Evolutionary conservation across 148 eudicot species (phyloP).

Genomic region (Chenopodium formosanum): DNA sequence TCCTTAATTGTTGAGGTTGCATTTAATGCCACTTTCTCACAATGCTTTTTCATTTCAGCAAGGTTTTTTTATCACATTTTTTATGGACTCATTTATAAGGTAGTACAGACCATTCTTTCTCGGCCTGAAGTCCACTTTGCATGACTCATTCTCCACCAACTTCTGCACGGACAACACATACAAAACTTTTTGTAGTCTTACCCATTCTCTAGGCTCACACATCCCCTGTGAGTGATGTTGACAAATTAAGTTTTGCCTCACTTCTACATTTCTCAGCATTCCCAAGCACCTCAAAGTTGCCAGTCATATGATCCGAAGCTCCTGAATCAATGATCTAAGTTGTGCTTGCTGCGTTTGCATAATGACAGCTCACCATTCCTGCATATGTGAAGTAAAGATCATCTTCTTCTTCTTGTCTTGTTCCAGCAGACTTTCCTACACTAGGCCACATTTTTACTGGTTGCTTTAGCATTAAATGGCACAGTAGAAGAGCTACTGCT

Average conservation of each 20-base stretch:
- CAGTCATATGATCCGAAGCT: neutral
- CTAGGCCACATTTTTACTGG: no score
- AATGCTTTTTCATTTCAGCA: no score
- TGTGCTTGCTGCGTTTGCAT: neutral
- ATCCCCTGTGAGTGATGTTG: neutral
- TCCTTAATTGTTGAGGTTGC: no score
- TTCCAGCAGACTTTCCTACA: no score
- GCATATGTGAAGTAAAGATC: neutral
- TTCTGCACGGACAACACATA: neutral
- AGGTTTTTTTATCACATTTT: no score
- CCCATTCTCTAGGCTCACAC: neutral
- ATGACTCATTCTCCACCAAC: no score
- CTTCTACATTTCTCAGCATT: neutral
- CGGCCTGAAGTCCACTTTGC: neutral
- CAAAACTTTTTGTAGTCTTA: neutral
- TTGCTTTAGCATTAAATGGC: no score
- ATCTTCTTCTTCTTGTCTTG: neutral
- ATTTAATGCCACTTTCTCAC: no score
- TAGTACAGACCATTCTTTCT: no score
- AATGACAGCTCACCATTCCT: neutral
- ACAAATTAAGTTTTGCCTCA: neutral
- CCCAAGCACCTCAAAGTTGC: accelerated
- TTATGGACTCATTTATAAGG: no score
- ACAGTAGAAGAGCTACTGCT: no score
- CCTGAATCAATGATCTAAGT: neutral